Base-by-base conservation (phyloP, 2,329 filamentous ascomycete genomes). In the Pezicula neosporulosa region DNA sequence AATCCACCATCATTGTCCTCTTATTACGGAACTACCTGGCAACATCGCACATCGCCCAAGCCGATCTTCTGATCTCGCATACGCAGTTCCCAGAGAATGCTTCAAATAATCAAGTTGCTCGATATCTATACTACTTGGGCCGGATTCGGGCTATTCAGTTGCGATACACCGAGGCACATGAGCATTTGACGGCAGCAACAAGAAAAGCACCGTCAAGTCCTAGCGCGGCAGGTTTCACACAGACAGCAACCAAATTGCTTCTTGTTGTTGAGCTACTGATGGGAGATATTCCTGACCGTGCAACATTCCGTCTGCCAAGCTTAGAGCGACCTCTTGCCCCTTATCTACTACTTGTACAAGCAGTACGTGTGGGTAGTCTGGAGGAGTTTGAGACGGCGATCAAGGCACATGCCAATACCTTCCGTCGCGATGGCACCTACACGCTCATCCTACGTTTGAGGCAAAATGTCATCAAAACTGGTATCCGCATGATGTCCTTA, bases 381-480 rank as follows among this genome's bases (percentile, higher is more conserved):
- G 90, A 94, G 69, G 91, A 92, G 55, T 99, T 99, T 70, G 81
- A 96, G 70, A 90, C 86, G 60, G 86, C 88, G 42, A 92, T 97
- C 55, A 86, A 88, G 62, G 81, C 86, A 46, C 85, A 96, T 67
- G 86, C 86, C 52, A 83, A 89, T 42, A 86, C 86, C 10, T 99
- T 97, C 85, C 87, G 90, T 65, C 87, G 88, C 60, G 94, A 99
- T 68, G 90, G 90, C 51, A 97, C 93, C 18, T 97, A 97, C 76
- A 96, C 92, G 10, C 80, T 99, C 52, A 95, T 97, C 63, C 81
- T 97, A 57, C 92, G 94, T 56, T 80, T 99, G 56, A 86, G 94
- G 62, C 94, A 99, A 73, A 99, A 99, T 68, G 94, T 99, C 66
- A 97, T 99, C 83, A 96, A 96, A 79, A 99, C 94, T 3, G 94